Evolutionary conservation across 140 eudicot genomes (phyloP), one percentile per base, ranked within the genome.

Genomic region (Cichorium intybus): DNA sequence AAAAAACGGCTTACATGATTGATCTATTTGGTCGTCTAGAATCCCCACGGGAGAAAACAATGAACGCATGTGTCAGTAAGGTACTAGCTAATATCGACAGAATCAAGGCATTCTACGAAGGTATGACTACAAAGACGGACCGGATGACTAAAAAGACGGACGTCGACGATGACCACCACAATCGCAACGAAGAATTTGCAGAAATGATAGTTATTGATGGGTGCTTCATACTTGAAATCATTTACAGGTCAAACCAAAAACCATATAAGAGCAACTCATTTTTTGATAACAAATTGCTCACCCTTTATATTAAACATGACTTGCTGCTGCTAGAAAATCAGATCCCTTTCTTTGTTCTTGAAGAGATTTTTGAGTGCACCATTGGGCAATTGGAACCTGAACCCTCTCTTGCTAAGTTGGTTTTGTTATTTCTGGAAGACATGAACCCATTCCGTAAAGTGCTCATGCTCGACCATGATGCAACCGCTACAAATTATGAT

Each of bases 121-220:
- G 73, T 14, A 31, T 10, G 34, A 65, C 8, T 48, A 56, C 10
- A 17, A 5, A 10, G 45, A 74, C 10, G 16, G n/a, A n/a, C n/a
- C n/a, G n/a, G n/a, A 24, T 8, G 47, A 74, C 48, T 11, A 47
- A 37, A 66, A 74, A 56, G 69, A 56, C 66, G 56, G 34, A 57
- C 0, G 29, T 57, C 15, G 79, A 66, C 28, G 74, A 39, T 34
- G n/a, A n/a, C n/a, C n/a, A n/a, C n/a, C n/a, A n/a, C n/a, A n/a
- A n/a, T n/a, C n/a, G n/a, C n/a, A n/a, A n/a, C n/a, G n/a, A n/a
- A 6, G 5, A 27, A 6, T 2, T 27, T 0, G 6, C 31, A 4
- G 1, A 27, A 27, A 27, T 27, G 31, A 27, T 27, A 6, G 31
- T 27, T 27, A 2, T 27, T 27, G 31, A 27, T 27, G 31, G 31